Evolutionary conservation across 2,329 filamentous ascomycete species (phyloP), one percentile per base, ranked within the genome.

Genomic region (Domatiomyces globalis): DNA sequence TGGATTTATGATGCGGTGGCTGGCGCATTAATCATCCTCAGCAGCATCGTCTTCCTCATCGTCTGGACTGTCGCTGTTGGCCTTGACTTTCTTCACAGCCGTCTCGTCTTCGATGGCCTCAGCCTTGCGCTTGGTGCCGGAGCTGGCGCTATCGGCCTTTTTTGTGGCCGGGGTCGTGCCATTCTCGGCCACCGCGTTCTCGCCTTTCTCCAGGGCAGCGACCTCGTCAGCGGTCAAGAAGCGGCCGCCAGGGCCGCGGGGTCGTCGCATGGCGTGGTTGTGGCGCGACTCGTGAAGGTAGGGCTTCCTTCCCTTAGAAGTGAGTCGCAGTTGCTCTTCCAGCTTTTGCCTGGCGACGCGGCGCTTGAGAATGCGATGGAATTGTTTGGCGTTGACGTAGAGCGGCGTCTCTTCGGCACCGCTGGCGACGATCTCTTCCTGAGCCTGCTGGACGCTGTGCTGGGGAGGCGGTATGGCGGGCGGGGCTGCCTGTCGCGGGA

Each of bases 301-400:
- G 2, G 92, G 92, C 70, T 95, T 96, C 36, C 92, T 81, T 22
- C 90, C 90, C 70, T 98, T 98, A 8, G 85, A 94, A 0, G 92
- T 96, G 52, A 96, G 72, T 43, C 92, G 81, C 44, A 98, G 71
- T 50, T 89, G 86, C 67, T 98, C 92, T 67, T 98, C 92, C 15
- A 98, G 75, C 66, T 87, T 87, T 68, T 96, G 92, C 33, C 92
- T 80, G 5, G 92, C 92, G 57, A 96, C 87, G 53, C 92, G 80
- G 52, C 92, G 80, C 74, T 98, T 96, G 50, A 98, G 71, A 47
- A 98, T 98, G 22, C 92, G 85, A 66, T 98, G 92, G 61, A 98
- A 98, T 63, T 98, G 92, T 67, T 98, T 98, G 4, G 92, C 92
- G 63, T 98, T 98, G 63, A 98, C 92, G 61, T 98, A 98, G 1